Evolutionary conservation across 1,284 basidiomycete genomes (phyloP).

Genomic region (Ustanciosporium gigantosporum): DNA sequence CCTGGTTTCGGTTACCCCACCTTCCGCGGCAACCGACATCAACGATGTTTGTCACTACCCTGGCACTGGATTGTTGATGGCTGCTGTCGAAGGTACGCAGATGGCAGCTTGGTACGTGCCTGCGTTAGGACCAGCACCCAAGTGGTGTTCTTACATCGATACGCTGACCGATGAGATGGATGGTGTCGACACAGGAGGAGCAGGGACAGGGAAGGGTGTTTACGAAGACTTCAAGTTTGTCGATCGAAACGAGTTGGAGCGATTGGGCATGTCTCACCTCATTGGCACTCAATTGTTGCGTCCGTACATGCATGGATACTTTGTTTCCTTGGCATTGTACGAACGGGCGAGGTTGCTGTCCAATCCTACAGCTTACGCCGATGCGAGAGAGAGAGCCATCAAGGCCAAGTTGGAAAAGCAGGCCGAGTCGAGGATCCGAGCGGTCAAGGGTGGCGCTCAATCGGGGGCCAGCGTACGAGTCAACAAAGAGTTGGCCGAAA

Average conservation of each 20-base stretch:
- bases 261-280: slow-evolving; percentile 77
- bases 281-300: slow-evolving; percentile 91
- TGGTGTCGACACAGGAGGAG: slow-evolving; percentile 75
- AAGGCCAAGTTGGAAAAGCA: slow-evolving; percentile 88
- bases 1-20: slow-evolving; percentile 88
- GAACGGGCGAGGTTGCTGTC: slow-evolving; percentile 91
- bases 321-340: slow-evolving; percentile 91
- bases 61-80: slow-evolving; percentile 55
- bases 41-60: slow-evolving; percentile 58
- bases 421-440: slow-evolving; percentile 85
- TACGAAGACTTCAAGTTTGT: slow-evolving; percentile 99
- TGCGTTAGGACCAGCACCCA: slow-evolving; percentile 90
- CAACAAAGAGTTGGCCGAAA: slow-evolving; percentile 89
- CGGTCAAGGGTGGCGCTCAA: slow-evolving; percentile 29
- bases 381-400: slow-evolving; percentile 85
- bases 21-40: slow-evolving; percentile 78
- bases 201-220: slow-evolving; percentile 62
- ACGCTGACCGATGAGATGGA: slow-evolving; percentile 79
- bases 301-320: slow-evolving; percentile 99
- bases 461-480: slow-evolving; percentile 68
- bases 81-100: slow-evolving; percentile 57
- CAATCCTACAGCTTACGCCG: slow-evolving; percentile 92
- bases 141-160: slow-evolving; percentile 97
- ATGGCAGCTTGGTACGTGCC: slow-evolving; percentile 73
- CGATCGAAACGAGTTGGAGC: slow-evolving; percentile 81